These are phyloP conservation scores for Aegilops longissima DNA, from an alignment of 176 grass and related monocot species.

Conservation along the genomic window DNA sequence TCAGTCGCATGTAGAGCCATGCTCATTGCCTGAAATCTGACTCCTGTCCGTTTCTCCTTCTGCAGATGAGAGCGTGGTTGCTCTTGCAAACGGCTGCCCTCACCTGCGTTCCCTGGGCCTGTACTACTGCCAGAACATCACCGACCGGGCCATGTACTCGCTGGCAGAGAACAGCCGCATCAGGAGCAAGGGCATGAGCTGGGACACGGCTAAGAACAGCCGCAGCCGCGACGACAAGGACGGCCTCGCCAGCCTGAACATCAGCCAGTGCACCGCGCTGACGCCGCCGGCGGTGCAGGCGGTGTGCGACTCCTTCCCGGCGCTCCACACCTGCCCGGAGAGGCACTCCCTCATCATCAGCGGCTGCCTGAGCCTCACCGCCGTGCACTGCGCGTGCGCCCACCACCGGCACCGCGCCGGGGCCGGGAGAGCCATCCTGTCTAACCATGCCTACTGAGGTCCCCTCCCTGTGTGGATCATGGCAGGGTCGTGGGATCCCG, in stretches of 20 bases:
- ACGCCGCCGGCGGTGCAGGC: slow-evolving; percentile 84
- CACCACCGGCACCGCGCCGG: slow-evolving; percentile 54
- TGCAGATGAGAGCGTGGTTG: slow-evolving; percentile 81
- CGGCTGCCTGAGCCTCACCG: slow-evolving; percentile 86
- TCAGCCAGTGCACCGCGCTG: slow-evolving; percentile 88
- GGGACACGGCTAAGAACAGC: slow-evolving; percentile 23
- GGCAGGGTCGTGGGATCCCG: not conserved
- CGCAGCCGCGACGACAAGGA: slow-evolving; percentile 15
- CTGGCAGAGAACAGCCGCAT: slow-evolving; percentile 64
- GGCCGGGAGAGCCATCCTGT: slow-evolving; percentile 29
- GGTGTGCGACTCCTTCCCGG: slow-evolving; percentile 80
- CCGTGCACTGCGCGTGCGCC: slow-evolving; percentile 81
- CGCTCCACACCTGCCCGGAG: slow-evolving; percentile 75
- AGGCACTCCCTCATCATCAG: slow-evolving; percentile 89
- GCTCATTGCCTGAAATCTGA: not conserved
- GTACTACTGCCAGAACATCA: slow-evolving; percentile 96
- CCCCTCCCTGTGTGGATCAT: not conserved
- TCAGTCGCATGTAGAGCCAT: not conserved
- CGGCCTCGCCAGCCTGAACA: slow-evolving; percentile 77
- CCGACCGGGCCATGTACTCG: slow-evolving; percentile 85
- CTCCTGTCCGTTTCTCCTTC: not conserved
- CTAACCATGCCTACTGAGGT: slow-evolving; percentile 52
- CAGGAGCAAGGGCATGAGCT: slow-evolving; percentile 42
- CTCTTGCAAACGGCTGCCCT: slow-evolving; percentile 58
- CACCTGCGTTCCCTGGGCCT: slow-evolving; percentile 67